Evolutionary conservation across 257 asterid species (phyloP), one percentile per base, ranked within the genome.

Genomic region (Solanum tarijense): DNA sequence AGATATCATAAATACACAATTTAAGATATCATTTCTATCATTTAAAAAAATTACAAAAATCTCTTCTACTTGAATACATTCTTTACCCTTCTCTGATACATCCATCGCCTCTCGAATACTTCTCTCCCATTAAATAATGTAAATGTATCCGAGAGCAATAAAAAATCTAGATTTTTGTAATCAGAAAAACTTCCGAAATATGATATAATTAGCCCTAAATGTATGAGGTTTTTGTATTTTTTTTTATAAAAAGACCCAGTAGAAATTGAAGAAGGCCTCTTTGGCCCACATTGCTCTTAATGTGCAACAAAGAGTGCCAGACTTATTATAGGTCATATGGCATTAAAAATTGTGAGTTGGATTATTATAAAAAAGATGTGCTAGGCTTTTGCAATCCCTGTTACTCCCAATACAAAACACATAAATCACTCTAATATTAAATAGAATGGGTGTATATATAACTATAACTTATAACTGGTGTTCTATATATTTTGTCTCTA

Each of bases 401-500:
- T 52, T 85, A 85, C 85, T 90, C 91, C 89, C 90, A 78, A 78
- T 36, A 73, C 52, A 65, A 52, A 31, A 83, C 84, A 85, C 85
- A 65, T 4, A 46, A 43, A 46, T 81, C 20, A 21, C 4, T 81
- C 11, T 46, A 71, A 5, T 71, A 82, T 48, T 82, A 46, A 81
- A 81, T 81, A 46, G 41, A 27, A 41, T 48, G 27, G 41, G 69
- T 48, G 69, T 81, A 48, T 46, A 81, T 46, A 16, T 81, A 81
- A 81, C 66, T 62, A 11, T 82, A 23, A 14, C 35, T 76, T 43
- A 12, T 82, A n/a, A 29, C 58, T 84, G 90, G 88, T 86, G 84
- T 84, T 86, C 83, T 60, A 60, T 41, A 68, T 55, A 65, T 79
- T 92, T 93, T 95, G 98, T 95, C 95, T 60, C 75, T 25, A 88